Percentiles rank a stretch among this genome's conserved stretches.
These are phyloP conservation scores for Soucietia sequanensis DNA, from an alignment of 805 yeast genomes.

Conservation along the genomic window DNA sequence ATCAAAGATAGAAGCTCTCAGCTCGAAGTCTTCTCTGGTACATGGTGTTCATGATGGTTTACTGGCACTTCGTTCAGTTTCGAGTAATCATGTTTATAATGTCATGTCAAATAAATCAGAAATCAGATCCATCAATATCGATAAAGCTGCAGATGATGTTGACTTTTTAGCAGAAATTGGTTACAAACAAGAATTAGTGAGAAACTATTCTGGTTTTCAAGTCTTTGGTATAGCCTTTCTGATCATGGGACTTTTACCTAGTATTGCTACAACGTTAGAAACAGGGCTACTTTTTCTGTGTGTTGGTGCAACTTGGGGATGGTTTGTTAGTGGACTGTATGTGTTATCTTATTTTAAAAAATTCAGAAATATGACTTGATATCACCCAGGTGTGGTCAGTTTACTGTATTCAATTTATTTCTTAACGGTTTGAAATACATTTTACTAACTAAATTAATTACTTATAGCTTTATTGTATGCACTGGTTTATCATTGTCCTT, in stretches of 20 bases:
- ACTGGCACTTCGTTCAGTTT: background rate
- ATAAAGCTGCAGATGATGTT: conserved; percentile 15
- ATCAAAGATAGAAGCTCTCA: too few relatives aligned
- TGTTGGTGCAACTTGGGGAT: conserved; percentile 75
- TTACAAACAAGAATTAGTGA: conserved; percentile 63
- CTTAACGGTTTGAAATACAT: too few relatives aligned
- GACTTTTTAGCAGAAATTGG: conserved; percentile 56
- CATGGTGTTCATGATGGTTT: too few relatives aligned
- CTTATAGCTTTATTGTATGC: conserved; percentile 54
- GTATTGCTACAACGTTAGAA: conserved; percentile 55
- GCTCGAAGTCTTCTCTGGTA: too few relatives aligned
- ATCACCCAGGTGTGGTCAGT: too few relatives aligned
- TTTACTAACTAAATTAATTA: too few relatives aligned
- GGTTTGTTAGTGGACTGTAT: conserved; percentile 52
- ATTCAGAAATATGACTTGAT: too few relatives aligned
- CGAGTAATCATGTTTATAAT: conserved; percentile 6
- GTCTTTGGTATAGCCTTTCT: conserved; percentile 71
- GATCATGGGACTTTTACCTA: conserved; percentile 69
- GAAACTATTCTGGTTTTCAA: conserved; percentile 60
- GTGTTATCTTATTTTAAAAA: background rate
- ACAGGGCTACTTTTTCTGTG: conserved; percentile 57
- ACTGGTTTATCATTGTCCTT: conserved; percentile 68
- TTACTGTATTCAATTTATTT: too few relatives aligned
- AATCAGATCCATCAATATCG: conserved; percentile 13
- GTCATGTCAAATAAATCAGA: conserved; percentile 18